Base-by-base conservation (phyloP, 352 stramenopile species). In the Thalassiosira livingstoniorum region DNA sequence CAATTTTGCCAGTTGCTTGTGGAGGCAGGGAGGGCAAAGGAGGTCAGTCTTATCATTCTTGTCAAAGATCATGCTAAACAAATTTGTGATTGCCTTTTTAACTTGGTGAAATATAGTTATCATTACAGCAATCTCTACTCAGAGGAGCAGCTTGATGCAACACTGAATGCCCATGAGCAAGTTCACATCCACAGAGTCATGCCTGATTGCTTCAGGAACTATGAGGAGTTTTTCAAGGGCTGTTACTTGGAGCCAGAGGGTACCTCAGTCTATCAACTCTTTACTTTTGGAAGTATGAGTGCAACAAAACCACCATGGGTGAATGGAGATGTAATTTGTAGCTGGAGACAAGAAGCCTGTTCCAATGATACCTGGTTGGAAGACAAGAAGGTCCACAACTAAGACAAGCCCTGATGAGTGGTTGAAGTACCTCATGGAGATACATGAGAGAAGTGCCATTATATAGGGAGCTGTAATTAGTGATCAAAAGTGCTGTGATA, bases 31-130 rank as follows among this genome's bases (percentile, higher is more conserved):
- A 58, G 32, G 21, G 63, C 54, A 11, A 32, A 25, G 2, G 31
- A 67, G n/a, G 55, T 68, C 0, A 68, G 34, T 45, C 55, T 77
- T 21, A 68, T 77, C 42, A 68, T 77, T 47, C 34, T 61, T n/a
- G 27, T 77, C 21, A 21, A 23, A 23, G 68, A 35, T 2, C 68
- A 77, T 35, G 68, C 68, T 47, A 77, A 77, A 35, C 67, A 77
- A 58, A 29, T 42, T 43, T 66, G 51, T 27, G n/a, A 77, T 32
- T 7, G 54, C 21, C n/a, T 53, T 4, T 68, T 58, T 35, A 77
- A 58, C 47, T 4, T 32, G 32, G 10, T 77, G 4, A 77, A 77
- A 27, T 21, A 37, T 23, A 34, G 21, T 34, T 77, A 58, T 25
- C 7, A 34, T 10, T 57, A 34, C 23, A 51, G 18, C 10, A 51